These are phyloP conservation scores for Maudiozyma bulderi DNA, from an alignment of 805 yeast species.

Conservation along the genomic window DNA sequence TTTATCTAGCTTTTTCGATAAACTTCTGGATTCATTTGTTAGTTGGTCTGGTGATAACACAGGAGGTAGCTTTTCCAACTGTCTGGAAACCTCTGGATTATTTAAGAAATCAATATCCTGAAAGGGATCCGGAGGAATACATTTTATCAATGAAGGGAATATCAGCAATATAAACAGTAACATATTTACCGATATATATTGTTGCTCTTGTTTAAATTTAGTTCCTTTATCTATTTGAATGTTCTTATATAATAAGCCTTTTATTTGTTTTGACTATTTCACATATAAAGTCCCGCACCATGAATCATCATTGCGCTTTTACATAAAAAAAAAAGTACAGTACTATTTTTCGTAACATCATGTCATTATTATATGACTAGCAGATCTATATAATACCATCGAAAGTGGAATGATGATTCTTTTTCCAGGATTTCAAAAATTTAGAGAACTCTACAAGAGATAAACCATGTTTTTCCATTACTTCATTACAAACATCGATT, in stretches of 20 bases:
- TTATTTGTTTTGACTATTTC: background rate
- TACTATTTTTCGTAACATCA: too few relatives aligned
- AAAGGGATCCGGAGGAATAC: slow-evolving; percentile 12
- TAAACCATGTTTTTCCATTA: background rate
- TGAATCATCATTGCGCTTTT: too few relatives aligned
- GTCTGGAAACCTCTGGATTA: background rate
- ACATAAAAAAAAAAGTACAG: too few relatives aligned
- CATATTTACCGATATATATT: background rate
- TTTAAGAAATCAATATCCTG: slow-evolving; percentile 2
- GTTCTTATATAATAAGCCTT: background rate
- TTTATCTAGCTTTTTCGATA: slow-evolving; percentile 32
- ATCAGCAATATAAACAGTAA: background rate
- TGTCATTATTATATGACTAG: too few relatives aligned
- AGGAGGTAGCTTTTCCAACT: slow-evolving; percentile 14
- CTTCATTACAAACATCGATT: slow-evolving; percentile 17
- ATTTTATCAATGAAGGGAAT: background rate
- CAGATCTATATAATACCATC: background rate
- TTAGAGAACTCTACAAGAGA: slow-evolving; percentile 11
- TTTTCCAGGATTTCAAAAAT: slow-evolving; percentile 19
- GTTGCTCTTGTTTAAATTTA: background rate
- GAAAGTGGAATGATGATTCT: slow-evolving; percentile 10
- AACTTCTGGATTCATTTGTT: slow-evolving; percentile 20
- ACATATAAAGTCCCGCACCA: too few relatives aligned
- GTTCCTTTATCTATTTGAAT: background rate
- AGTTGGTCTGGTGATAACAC: slow-evolving; percentile 20